phyloP scores from a whole-genome alignment of 176 grass and related monocot genomes.

The Hordeum vulgare region DNA sequence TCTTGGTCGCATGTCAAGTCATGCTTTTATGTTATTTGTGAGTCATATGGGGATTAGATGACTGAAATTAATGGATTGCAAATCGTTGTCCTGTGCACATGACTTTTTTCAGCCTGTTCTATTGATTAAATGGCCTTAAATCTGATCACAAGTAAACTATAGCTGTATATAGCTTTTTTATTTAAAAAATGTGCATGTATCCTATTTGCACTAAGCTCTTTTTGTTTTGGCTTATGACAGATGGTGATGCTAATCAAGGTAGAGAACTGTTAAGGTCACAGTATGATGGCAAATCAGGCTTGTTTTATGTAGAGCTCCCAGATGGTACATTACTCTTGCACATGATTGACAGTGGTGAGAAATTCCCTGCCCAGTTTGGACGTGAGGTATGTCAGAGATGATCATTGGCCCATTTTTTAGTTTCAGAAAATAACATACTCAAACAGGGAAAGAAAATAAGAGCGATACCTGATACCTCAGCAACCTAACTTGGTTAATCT shows the following conservation, averaged over 20 bases:
- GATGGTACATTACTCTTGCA: conserved; percentile 60
- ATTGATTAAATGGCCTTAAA: not conserved
- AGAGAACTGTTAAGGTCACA: conserved; percentile 67
- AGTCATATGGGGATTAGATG: not conserved
- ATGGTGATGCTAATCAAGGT: conserved; percentile 29
- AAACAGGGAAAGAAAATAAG: not conserved
- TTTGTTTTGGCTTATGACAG: conserved; percentile 35
- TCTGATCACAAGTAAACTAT: not conserved
- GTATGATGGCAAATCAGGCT: conserved; percentile 53
- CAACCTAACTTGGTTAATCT: not conserved
- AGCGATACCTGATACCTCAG: not conserved
- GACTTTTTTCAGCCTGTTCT: not conserved
- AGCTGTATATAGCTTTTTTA: not conserved
- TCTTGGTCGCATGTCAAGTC: not conserved
- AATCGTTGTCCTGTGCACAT: not conserved
- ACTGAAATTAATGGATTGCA: not conserved
- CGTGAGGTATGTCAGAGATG: conserved; percentile 52
- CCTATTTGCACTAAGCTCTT: not conserved
- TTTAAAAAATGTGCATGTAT: not conserved
- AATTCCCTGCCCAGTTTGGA: conserved; percentile 90
- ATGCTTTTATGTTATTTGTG: conserved; percentile 11
- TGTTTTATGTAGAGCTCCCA: conserved; percentile 90
- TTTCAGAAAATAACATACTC: not conserved
- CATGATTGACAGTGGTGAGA: conserved; percentile 49
- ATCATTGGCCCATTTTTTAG: not conserved